These are phyloP conservation scores for Anisogramma anomala DNA, from an alignment of 2,329 filamentous ascomycete genomes.

Conservation along the genomic window DNA sequence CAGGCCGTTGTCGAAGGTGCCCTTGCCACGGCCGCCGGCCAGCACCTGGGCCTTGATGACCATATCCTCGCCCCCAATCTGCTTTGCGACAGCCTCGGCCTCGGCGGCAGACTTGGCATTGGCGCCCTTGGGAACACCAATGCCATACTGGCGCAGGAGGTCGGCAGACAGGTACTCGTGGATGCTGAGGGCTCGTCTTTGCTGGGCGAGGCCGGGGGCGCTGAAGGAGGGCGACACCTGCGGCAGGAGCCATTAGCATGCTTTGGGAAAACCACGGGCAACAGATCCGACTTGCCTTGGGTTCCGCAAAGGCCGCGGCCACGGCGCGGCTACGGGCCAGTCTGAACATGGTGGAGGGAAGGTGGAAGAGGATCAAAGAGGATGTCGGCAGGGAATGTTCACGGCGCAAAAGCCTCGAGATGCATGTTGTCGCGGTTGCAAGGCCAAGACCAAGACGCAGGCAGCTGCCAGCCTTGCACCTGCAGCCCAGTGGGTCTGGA, in stretches of 20 bases:
- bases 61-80: conserved; percentile 89
- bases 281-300: conserved; percentile 47
- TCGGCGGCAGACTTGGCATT: conserved; percentile 76
- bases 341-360: conserved; percentile 62
- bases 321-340: conserved; percentile 71
- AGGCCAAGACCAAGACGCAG: no score
- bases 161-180: conserved; percentile 97
- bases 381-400: conserved; percentile 9
- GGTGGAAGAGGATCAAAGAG: conserved; percentile 9
- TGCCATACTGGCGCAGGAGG: conserved; percentile 86
- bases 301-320: conserved; percentile 66
- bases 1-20: conserved; percentile 93
- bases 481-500: no score
- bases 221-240: conserved; percentile 38
- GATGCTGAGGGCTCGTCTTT: conserved; percentile 83
- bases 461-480: conserved; percentile 10
- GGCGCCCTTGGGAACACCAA: conserved; percentile 81
- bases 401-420: conserved; percentile 8
- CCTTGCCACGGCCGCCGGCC: conserved; percentile 94
- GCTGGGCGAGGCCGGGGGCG: conserved; percentile 57
- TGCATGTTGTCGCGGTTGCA: conserved; percentile 5
- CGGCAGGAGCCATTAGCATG: conserved; percentile 20
- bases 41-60: conserved; percentile 99
- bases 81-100: conserved; percentile 82
- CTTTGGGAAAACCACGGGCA: conserved; percentile 4